Base-by-base conservation (phyloP, 345 rosid genomes). In the Firmiana major region DNA sequence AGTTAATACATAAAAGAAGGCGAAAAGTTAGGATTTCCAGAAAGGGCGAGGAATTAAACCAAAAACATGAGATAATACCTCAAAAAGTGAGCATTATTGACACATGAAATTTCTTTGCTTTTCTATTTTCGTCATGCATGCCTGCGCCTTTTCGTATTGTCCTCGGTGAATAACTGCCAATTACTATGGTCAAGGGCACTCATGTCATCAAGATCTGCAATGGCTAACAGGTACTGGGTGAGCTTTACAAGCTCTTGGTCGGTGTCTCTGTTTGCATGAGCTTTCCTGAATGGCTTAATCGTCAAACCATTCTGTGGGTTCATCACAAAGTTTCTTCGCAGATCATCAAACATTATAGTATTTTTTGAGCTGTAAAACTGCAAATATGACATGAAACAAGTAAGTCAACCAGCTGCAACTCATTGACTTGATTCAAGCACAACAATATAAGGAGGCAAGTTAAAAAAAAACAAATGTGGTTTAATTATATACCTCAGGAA, bases 271-370 rank as follows among this genome's bases (percentile, higher is more conserved):
- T 88, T 93, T 19, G 90, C 90, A 86, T 93, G 97, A 78, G 98
- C 98, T 84, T 92, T 92, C 84, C 86, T 87, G 77, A 91, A 93
- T 66, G 98, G 98, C 78, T 76, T 92, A 80, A 96, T 96, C 5
- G 84, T 84, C 82, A 93, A 84, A 51, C 98, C 99, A 77, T 93
- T 96, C 83, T 89, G 93, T 9, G 97, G 98, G 83, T 93, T 96
- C 98, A 96, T 92, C 81, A 93, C 97, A 48, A 90, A 96, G 79
- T 96, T 92, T 86, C 99, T 86, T 75, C 91, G 76, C 12, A 93
- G 83, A 76, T 96, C 98, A 72, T 96, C 99, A 66, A 96, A 96
- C 99, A 96, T 96, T 83, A 93, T 93, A n/a, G 97, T 93, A 87
- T 93, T 96, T 78, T 81, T 85, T 6, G 94, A 77, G 81, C 78